phyloP scores from a whole-genome alignment of 352 stramenopile species.

The Aphanomyces invadans region DNA sequence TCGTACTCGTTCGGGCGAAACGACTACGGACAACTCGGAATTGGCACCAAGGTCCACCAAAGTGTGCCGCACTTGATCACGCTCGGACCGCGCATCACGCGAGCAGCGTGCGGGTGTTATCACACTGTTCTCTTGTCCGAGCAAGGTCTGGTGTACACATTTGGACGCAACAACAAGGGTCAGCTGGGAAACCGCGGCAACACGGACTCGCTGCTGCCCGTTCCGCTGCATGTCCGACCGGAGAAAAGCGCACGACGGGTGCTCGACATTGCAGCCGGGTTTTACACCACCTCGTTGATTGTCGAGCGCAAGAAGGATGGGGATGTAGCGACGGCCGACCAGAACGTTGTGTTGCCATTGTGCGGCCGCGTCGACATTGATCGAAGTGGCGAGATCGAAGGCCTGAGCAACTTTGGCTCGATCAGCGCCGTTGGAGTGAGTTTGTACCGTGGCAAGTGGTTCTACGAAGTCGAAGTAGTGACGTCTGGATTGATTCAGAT shows the following conservation, averaged over 20 bases:
- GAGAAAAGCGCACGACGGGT: slow-evolving; percentile 71
- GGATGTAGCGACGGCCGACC: slow-evolving; percentile 62
- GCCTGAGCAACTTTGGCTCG: slow-evolving; percentile 82
- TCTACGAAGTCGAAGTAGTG: slow-evolving; percentile 90
- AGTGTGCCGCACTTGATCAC: slow-evolving; percentile 60
- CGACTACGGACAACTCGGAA: slow-evolving; percentile 80
- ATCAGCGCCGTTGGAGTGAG: slow-evolving; percentile 70
- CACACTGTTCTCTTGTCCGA: slow-evolving; percentile 80
- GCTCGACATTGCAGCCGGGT: slow-evolving; percentile 74
- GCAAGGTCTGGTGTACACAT: slow-evolving; percentile 76
- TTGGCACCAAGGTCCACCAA: slow-evolving; percentile 79
- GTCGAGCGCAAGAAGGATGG: slow-evolving; percentile 79
- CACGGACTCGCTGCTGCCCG: slow-evolving; percentile 68
- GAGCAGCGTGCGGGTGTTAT: slow-evolving; percentile 78
- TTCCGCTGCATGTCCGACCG: slow-evolving; percentile 72
- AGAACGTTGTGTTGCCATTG: slow-evolving; percentile 53
- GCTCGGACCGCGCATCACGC: slow-evolving; percentile 62
- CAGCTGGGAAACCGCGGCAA: slow-evolving; percentile 80
- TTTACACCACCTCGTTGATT: slow-evolving; percentile 83
- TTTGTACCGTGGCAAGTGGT: slow-evolving; percentile 84
- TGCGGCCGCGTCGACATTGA: slow-evolving; percentile 84
- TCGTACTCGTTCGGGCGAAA: slow-evolving; percentile 80
- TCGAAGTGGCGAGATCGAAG: slow-evolving; percentile 75
- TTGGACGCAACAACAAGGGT: slow-evolving; percentile 84
- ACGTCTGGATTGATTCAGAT: slow-evolving; percentile 89